Percentiles rank a stretch among this genome's conserved stretches.
Evolutionary conservation across 371 early-diverging fungal species (phyloP).

Genomic region (Syncephalastrum sp.): DNA sequence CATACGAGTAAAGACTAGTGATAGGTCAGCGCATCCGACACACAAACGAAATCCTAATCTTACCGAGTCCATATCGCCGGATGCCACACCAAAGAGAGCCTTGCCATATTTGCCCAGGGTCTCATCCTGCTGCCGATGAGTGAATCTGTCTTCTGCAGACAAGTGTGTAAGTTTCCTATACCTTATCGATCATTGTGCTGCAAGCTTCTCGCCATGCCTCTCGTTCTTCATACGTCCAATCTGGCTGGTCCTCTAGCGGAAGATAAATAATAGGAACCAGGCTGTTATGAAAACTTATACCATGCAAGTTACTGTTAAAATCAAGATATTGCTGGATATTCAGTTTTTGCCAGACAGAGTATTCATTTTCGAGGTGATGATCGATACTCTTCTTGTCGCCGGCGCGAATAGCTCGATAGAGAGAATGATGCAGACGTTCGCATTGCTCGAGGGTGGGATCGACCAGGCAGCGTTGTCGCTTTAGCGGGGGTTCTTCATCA

Average conservation of each 20-base stretch:
- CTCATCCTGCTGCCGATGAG: background rate
- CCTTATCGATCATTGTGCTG: background rate
- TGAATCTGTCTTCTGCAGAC: background rate
- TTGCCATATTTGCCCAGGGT: conserved; percentile 7
- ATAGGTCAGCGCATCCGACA: background rate
- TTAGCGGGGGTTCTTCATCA: background rate
- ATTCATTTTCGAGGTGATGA: background rate
- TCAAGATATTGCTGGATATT: conserved; percentile 6
- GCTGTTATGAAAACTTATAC: background rate
- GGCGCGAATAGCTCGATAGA: conserved; percentile 4
- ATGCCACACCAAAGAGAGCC: conserved; percentile 6
- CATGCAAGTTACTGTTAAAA: background rate
- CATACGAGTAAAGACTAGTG: conserved; percentile 17
- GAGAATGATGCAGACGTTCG: conserved; percentile 3
- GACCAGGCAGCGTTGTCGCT: too few species aligned
- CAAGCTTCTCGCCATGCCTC: conserved; percentile 9
- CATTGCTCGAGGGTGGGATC: background rate
- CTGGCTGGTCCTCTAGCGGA: conserved; percentile 1
- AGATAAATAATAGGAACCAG: background rate
- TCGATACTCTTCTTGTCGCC: conserved; percentile 3
- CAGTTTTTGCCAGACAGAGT: conserved; percentile 8
- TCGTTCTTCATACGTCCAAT: conserved; percentile 10
- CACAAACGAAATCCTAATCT: background rate
- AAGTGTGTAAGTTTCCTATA: background rate
- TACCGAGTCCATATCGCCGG: conserved; percentile 5